Conservation (phyloP, 192 early-diverging fungal genomes). For the Rhizoclosmatium sp. region DNA sequence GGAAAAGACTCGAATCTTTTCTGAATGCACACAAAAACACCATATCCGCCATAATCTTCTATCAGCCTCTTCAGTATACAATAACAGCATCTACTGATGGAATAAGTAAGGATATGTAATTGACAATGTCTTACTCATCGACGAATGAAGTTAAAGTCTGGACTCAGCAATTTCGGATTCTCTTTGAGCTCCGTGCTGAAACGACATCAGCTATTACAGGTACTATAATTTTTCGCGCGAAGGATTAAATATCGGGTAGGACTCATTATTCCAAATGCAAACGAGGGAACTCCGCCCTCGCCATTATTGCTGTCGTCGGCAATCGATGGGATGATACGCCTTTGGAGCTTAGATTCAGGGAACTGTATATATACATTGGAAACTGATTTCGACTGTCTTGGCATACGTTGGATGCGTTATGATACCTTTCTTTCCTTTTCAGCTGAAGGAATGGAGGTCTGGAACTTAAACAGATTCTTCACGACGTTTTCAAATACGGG, state of each 20-base stretch:
- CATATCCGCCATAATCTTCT: constrained; percentile 52
- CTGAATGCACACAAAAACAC: constrained; percentile 49
- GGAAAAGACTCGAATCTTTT: constrained; percentile 48
- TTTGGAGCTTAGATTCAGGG: constrained; percentile 62
- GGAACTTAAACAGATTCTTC: constrained; percentile 59
- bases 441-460: constrained; percentile 47
- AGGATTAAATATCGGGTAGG: constrained; percentile 20
- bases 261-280: not conserved
- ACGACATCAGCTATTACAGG: constrained; percentile 51
- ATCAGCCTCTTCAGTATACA: constrained; percentile 48
- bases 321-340: constrained; percentile 53
- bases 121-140: not conserved
- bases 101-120: constrained; percentile 43
- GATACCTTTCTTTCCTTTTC: constrained; percentile 55
- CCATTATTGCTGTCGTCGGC: constrained; percentile 57
- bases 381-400: constrained; percentile 54
- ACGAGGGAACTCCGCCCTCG: constrained; percentile 17
- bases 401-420: constrained; percentile 57
- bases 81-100: constrained; percentile 59
- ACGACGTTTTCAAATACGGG: constrained; percentile 43
- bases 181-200: constrained; percentile 55
- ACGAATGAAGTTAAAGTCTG: constrained; percentile 59
- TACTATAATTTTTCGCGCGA: constrained; percentile 9
- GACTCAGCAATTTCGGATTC: constrained; percentile 51
- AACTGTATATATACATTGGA: constrained; percentile 49